These are phyloP conservation scores for Hericium coralloides DNA, from an alignment of 768 basidiomycete species.

Conservation along the genomic window DNA sequence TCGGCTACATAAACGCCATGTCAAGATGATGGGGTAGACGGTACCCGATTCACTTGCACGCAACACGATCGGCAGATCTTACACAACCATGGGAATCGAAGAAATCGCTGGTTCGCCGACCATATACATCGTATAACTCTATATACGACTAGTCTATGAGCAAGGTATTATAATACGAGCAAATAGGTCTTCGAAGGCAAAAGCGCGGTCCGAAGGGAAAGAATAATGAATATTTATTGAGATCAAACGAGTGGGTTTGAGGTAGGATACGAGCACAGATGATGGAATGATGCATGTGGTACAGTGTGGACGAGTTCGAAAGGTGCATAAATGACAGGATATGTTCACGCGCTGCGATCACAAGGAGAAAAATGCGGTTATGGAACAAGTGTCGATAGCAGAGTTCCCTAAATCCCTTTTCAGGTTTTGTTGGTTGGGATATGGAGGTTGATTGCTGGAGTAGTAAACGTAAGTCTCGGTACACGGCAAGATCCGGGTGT, in stretches of 20 bases:
- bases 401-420: constrained; percentile 15
- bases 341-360: constrained; percentile 6
- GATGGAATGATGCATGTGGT: constrained; percentile 13
- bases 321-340: constrained; percentile 6
- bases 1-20: too few species aligned
- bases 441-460: constrained; percentile 77
- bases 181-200: neutral
- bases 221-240: neutral
- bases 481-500: neutral
- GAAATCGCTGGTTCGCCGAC: too few species aligned
- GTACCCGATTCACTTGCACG: too few species aligned
- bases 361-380: constrained; percentile 5
- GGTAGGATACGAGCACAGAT: constrained; percentile 1
- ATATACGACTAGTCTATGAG: neutral
- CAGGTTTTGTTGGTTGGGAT: constrained; percentile 76
- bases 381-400: constrained; percentile 14
- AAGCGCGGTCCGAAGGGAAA: neutral
- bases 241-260: neutral
- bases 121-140: neutral
- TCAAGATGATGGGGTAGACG: too few species aligned
- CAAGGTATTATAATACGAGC: constrained; percentile 6
- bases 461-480: neutral
- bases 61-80: too few species aligned
- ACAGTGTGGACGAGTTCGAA: constrained; percentile 7
- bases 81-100: too few species aligned